phyloP scores from a whole-genome alignment of 177 flowering plant genomes.

The Vitis hybrid region DNA sequence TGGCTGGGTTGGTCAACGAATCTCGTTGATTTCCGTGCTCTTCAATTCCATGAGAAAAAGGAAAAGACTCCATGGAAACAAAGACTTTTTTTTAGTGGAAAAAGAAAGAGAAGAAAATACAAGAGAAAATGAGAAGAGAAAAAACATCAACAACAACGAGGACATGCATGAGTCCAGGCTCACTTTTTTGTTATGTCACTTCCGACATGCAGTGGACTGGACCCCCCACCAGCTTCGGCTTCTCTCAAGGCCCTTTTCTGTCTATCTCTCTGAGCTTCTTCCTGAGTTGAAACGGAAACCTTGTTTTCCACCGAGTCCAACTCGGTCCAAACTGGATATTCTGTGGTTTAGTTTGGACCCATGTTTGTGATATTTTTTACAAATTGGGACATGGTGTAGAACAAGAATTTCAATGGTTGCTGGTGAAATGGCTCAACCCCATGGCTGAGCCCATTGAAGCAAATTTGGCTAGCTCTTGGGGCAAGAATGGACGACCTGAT shows the following conservation, averaged over 20 bases:
- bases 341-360: neutral
- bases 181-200: conserved; percentile 17
- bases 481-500: neutral
- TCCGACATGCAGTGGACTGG: conserved; percentile 7
- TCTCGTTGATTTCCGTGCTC: conserved; percentile 15
- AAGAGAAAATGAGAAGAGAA: conserved; percentile 6
- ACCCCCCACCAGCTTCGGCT: conserved; percentile 1
- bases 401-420: conserved; percentile 16
- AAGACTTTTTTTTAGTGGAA: neutral
- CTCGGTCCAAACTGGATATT: neutral
- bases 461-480: conserved; percentile 7
- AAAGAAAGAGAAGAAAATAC: neutral
- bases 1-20: conserved; percentile 9
- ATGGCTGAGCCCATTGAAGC: conserved; percentile 5
- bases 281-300: neutral
- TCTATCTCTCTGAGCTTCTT: neutral
- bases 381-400: neutral
- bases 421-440: conserved; percentile 3
- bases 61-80: too few species aligned
- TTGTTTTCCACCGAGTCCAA: neutral
- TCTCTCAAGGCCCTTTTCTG: neutral
- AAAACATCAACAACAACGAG: conserved; percentile 1
- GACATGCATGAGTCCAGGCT: conserved; percentile 19
- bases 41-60: neutral
- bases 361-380: neutral